phyloP scores from a whole-genome alignment of 1,284 basidiomycete genomes.

The Leccinum ambiguum region DNA sequence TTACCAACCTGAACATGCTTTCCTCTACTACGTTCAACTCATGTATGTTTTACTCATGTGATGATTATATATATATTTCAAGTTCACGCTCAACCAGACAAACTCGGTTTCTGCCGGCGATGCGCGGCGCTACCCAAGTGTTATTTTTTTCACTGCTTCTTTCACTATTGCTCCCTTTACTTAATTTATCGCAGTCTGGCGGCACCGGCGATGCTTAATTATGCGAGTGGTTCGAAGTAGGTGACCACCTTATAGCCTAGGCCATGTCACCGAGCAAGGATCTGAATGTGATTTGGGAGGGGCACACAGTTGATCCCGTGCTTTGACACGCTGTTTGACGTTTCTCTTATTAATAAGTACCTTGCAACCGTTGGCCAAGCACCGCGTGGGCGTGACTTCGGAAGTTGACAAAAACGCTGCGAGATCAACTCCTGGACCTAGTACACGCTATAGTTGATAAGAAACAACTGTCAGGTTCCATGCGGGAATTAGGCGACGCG shows the following conservation, averaged over 20 bases:
- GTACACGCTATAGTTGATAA: background rate
- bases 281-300: background rate
- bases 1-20: no score
- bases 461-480: slow-evolving; percentile 49
- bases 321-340: background rate
- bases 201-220: background rate
- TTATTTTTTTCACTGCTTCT: background rate
- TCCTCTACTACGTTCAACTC: no score
- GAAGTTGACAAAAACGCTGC: background rate
- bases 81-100: no score
- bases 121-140: no score
- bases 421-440: background rate
- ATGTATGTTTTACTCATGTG: no score
- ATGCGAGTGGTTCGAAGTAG: background rate
- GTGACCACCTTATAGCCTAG: background rate
- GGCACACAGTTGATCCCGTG: background rate
- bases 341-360: background rate
- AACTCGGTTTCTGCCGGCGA: no score
- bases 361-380: background rate
- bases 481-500: slow-evolving; percentile 71
- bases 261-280: background rate
- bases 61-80: no score
- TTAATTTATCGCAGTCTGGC: background rate
- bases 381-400: background rate
- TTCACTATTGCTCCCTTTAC: background rate